A percentile compares a stretch with the other conserved stretches of the same genome.
Conservation (phyloP, 139 green algal species). For the Dunaliella primolecta region DNA sequence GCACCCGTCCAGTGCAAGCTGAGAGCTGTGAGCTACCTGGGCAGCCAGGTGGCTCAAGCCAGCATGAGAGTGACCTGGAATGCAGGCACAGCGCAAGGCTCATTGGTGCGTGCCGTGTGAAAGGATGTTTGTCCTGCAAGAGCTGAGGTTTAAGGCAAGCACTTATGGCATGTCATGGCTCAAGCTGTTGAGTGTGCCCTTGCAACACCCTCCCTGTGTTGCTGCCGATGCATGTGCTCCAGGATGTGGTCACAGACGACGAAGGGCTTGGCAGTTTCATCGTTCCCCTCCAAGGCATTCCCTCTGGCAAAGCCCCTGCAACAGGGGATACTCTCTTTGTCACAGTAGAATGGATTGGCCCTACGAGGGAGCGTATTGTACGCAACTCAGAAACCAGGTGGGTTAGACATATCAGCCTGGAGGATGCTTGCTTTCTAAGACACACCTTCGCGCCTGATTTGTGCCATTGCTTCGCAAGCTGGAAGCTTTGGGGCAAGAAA, state of each 20-base stretch:
- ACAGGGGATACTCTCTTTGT: constrained; percentile 24
- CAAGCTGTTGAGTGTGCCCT: too few species aligned
- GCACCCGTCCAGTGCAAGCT: not conserved
- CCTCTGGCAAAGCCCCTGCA: constrained; percentile 7
- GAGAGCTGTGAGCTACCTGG: constrained; percentile 21
- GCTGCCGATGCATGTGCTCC: too few species aligned
- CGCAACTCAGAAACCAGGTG: constrained; percentile 18
- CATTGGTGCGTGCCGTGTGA: not conserved
- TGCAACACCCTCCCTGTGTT: too few species aligned
- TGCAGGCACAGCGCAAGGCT: constrained; percentile 10
- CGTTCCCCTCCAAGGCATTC: constrained; percentile 27
- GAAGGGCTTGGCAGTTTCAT: constrained; percentile 3
- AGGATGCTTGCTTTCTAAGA: too few species aligned
- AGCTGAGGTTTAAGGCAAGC: too few species aligned
- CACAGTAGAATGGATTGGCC: constrained; percentile 39
- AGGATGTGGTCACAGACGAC: constrained; percentile 9
- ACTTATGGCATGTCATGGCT: too few species aligned
- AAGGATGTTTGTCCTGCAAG: too few species aligned
- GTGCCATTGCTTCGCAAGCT: too few species aligned
- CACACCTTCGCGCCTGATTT: too few species aligned
- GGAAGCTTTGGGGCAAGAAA: too few species aligned
- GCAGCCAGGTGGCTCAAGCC: constrained; percentile 12
- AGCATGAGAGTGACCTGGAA: constrained; percentile 27
- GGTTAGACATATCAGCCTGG: too few species aligned
- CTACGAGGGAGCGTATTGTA: constrained; percentile 38